Base-by-base conservation (phyloP, 805 yeast genomes). In the Cyberlindnera saturnus region DNA sequence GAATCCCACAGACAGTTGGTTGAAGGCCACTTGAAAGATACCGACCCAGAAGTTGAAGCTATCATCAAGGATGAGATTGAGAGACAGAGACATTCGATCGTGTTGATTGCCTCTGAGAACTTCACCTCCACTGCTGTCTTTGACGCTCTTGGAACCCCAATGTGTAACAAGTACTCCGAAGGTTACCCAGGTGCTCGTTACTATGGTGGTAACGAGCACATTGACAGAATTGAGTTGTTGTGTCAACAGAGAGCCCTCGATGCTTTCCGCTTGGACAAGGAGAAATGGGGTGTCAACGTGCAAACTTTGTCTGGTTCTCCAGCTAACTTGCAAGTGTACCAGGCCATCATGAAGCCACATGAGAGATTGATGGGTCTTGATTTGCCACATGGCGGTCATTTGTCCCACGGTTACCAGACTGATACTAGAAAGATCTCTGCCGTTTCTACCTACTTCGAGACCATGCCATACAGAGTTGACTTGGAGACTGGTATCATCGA, bases 141-240 rank as follows among this genome's bases (percentile, higher is more conserved):
- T 72, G 98, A 93, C 61, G 87, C 95, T 30, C 81, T 91, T 60
- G 99, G 99, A 55, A 84, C 98, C 40, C 96, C 95, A 65, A 88
- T 93, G 96, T 86, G 86, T 66, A 93, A 93, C 81, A 93, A 93
- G 75, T 93, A 93, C 73, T 89, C 97, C 33, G 99, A 93, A 72
- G 99, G 99, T 50, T 91, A 93, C 72, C 99, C 99, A 47, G 98
- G 98, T 54, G 97, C 95, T 51, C 82, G 99, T 69, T 93, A 93
- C 75, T 93, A 93, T 66, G 99, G 99, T 67, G 98, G 98, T 65
- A 93, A 93, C 68, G 95, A 93, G 75, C 83, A 84, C 70, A 93
- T 93, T 53, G 99, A 93, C 73, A 81, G 86, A 67, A 88, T 90
- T 64, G 99, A 93, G 73, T 66, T 77, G 29, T 71, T 93, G 60